Evolutionary conservation across 805 yeast species (phyloP).

Genomic region (Starmera caribaea): DNA sequence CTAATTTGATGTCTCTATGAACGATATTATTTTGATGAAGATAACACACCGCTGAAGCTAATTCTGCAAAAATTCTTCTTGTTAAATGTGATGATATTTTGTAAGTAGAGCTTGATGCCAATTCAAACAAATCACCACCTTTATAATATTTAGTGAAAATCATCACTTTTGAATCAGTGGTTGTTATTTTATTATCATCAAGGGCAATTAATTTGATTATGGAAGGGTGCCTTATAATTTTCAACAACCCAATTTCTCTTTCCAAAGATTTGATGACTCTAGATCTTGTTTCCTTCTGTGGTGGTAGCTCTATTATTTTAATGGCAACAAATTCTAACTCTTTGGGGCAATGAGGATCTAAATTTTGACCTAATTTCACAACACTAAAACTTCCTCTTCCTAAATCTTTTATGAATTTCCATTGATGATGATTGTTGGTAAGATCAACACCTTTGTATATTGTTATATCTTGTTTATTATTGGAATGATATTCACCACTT

Average conservation of each 20-base stretch:
- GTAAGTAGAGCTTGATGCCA: constrained; percentile 36
- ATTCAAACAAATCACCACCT: constrained; percentile 80
- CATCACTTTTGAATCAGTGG: constrained; percentile 15
- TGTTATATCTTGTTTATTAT: background rate
- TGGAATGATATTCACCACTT: too few relatives aligned
- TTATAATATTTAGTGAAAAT: constrained; percentile 67
- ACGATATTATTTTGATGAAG: constrained; percentile 62
- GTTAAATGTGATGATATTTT: constrained; percentile 39
- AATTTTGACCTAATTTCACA: constrained; percentile 39
- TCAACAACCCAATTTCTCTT: constrained; percentile 69
- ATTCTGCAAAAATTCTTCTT: constrained; percentile 59
- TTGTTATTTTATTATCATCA: constrained; percentile 12
- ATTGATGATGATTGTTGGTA: constrained; percentile 5
- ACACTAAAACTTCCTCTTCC: constrained; percentile 66
- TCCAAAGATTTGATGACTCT: constrained; percentile 51
- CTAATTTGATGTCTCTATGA: constrained; percentile 89
- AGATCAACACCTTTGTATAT: constrained; percentile 11
- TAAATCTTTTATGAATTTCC: constrained; percentile 32
- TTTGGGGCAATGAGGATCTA: constrained; percentile 10
- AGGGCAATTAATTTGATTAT: constrained; percentile 52
- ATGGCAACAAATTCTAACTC: constrained; percentile 46
- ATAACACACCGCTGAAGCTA: constrained; percentile 59
- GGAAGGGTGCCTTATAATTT: constrained; percentile 53
- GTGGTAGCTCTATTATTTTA: constrained; percentile 45
- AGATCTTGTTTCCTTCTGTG: constrained; percentile 30